These are phyloP conservation scores for Heterobasidion annosum DNA, from an alignment of 1,284 basidiomycete genomes.

Conservation along the genomic window DNA sequence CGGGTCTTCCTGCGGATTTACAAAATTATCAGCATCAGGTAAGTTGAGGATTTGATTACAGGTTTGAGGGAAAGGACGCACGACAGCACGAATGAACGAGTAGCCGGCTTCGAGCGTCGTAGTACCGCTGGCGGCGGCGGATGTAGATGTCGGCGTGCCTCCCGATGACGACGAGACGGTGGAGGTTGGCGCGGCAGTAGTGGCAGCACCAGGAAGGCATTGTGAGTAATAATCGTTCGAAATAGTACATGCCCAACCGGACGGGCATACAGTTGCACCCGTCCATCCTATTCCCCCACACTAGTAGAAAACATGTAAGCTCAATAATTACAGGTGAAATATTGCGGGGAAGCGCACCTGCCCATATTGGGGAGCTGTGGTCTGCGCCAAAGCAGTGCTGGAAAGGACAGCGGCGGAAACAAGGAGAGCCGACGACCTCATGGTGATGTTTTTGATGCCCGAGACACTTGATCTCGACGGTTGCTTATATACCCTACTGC, in stretches of 20 bases:
- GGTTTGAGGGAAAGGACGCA: constrained; percentile 18
- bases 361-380: constrained; percentile 15
- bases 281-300: constrained; percentile 30
- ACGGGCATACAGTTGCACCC: constrained; percentile 37
- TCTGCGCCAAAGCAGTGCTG: constrained; percentile 14
- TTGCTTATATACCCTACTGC: background rate
- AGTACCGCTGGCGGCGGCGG: constrained; percentile 23
- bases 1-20: constrained; percentile 36
- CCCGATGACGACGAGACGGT: constrained; percentile 8
- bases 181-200: constrained; percentile 13
- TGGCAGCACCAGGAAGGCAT: constrained; percentile 5
- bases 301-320: background rate
- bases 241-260: constrained; percentile 37
- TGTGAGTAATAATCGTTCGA: constrained; percentile 36
- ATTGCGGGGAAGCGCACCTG: constrained; percentile 15
- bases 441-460: background rate
- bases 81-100: constrained; percentile 55
- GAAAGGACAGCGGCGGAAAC: constrained; percentile 11
- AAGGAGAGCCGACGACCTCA: constrained; percentile 10
- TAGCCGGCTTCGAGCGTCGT: constrained; percentile 40
- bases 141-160: constrained; percentile 19
- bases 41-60: background rate
- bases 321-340: constrained; percentile 26
- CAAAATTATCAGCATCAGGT: background rate
- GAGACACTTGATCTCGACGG: background rate